These are phyloP conservation scores for Pythium scleroteichum DNA, from an alignment of 352 stramenopile species.

Conservation along the genomic window DNA sequence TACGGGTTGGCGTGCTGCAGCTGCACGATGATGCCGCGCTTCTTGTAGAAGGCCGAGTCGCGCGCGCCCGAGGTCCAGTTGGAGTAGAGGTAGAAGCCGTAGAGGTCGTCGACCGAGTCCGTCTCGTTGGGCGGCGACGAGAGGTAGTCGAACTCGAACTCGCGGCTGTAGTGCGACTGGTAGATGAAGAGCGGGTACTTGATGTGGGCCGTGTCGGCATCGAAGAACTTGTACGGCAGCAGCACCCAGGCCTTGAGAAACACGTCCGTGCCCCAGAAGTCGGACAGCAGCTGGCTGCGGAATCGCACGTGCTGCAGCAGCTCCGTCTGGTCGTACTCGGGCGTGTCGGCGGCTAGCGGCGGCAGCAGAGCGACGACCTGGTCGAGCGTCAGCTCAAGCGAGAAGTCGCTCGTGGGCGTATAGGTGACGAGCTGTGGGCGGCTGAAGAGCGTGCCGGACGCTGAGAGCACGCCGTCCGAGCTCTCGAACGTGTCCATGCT, in stretches of 20 bases:
- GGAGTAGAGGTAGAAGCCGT: slow-evolving; percentile 66
- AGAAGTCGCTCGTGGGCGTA: slow-evolving; percentile 30
- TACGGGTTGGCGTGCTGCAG: slow-evolving; percentile 78
- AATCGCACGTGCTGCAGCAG: slow-evolving; percentile 70
- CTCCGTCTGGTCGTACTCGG: slow-evolving; percentile 38
- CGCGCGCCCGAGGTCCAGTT: slow-evolving; percentile 68
- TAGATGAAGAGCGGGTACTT: slow-evolving; percentile 77
- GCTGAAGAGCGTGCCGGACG: slow-evolving; percentile 65
- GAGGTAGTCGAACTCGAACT: slow-evolving; percentile 62
- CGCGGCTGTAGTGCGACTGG: slow-evolving; percentile 70
- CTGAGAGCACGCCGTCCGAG: slow-evolving; percentile 50
- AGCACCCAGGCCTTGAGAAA: slow-evolving; percentile 72
- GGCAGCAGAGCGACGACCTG: slow-evolving; percentile 42
- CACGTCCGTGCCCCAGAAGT: slow-evolving; percentile 74
- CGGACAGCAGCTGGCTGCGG: slow-evolving; percentile 54
- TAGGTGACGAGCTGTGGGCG: slow-evolving; percentile 50
- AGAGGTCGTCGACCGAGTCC: slow-evolving; percentile 40
- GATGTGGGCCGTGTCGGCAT: slow-evolving; percentile 44
- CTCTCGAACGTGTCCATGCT: slow-evolving; percentile 60
- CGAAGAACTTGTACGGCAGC: slow-evolving; percentile 70
- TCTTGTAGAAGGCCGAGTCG: slow-evolving; percentile 55
- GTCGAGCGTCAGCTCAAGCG: slow-evolving; percentile 45
- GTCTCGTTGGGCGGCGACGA: slow-evolving; percentile 31
- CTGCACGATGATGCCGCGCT: slow-evolving; percentile 73
- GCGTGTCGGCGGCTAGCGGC: slow-evolving; percentile 27